Evolutionary conservation across 164 flowering plant genomes (phyloP).

Genomic region (Umbellularia californica): DNA sequence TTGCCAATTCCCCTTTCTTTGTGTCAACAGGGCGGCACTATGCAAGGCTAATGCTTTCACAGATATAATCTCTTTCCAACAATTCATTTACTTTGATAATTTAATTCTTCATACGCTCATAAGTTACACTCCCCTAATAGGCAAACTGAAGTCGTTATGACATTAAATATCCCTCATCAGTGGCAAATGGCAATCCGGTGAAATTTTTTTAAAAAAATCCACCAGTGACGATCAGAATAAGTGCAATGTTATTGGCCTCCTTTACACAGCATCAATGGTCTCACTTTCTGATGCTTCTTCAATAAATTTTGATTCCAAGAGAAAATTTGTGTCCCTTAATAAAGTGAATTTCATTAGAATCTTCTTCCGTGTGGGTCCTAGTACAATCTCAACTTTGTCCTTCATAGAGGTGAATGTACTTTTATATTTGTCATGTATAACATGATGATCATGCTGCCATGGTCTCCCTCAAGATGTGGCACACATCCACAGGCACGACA

Average conservation of each 20-base stretch:
- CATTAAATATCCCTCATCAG: conserved; percentile 3
- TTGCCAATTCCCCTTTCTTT: not conserved
- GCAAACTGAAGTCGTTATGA: not conserved
- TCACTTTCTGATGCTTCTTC: not conserved
- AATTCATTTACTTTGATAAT: conserved; percentile 8
- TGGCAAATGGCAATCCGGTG: not conserved
- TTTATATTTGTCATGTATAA: not conserved
- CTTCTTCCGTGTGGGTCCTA: not conserved
- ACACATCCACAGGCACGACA: not conserved
- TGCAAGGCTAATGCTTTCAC: conserved; percentile 10
- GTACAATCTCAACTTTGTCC: not conserved
- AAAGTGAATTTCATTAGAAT: not conserved
- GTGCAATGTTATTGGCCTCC: not conserved
- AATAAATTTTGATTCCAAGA: not conserved
- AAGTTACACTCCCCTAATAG: not conserved
- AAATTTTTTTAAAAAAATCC: conserved; percentile 4
- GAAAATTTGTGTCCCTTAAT: not conserved
- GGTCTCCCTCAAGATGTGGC: not conserved
- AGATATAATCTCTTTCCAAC: not conserved
- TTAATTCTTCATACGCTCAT: conserved; percentile 5
- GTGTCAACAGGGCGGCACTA: not conserved
- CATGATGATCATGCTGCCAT: not conserved
- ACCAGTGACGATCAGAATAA: not conserved
- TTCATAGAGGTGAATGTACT: not conserved
- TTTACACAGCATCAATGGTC: not conserved